Evolutionary conservation across 495 filamentous ascomycete genomes (phyloP).

Genomic region (Bryoglossum gracile): DNA sequence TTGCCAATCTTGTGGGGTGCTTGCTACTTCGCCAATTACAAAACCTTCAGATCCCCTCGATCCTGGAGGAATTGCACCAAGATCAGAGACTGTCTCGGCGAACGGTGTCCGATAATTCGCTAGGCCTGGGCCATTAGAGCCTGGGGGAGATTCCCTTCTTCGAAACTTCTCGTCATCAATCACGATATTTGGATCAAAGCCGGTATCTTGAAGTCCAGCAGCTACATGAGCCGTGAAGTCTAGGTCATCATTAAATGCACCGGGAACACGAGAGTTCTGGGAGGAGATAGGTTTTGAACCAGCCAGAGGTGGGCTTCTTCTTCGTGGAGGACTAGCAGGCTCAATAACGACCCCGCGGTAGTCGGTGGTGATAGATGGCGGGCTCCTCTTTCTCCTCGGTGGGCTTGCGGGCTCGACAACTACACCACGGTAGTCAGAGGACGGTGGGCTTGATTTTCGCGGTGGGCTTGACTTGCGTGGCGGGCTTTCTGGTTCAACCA

Average conservation of each 20-base stretch:
- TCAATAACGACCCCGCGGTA: constrained; percentile 18
- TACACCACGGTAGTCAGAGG: constrained; percentile 21
- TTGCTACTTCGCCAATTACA: constrained; percentile 18
- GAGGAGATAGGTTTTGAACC: constrained; percentile 15
- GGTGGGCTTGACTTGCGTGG: constrained; percentile 7
- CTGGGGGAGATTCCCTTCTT: constrained; percentile 55
- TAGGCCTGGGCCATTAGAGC: constrained; percentile 40
- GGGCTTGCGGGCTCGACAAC: constrained; percentile 20
- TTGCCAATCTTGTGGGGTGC: constrained; percentile 18
- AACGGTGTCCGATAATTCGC: constrained; percentile 43
- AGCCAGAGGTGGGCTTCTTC: constrained; percentile 12
- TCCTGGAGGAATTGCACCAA: constrained; percentile 19
- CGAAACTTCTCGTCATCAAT: constrained; percentile 57
- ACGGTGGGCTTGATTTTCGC: too few relatives aligned
- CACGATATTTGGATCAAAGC: constrained; percentile 66
- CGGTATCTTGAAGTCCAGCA: constrained; percentile 57
- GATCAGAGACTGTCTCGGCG: constrained; percentile 36
- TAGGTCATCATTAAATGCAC: constrained; percentile 50
- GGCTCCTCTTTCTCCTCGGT: constrained; percentile 1
- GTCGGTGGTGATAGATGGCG: too few relatives aligned
- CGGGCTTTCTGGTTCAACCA: constrained; percentile 20
- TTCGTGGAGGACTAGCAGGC: constrained; percentile 8
- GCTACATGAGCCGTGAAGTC: constrained; percentile 66
- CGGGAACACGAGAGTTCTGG: constrained; percentile 34
- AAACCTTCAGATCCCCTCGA: constrained; percentile 3